Evolutionary conservation across 345 rosid species (phyloP).

Genomic region (Excoecaria cochinchinensis): DNA sequence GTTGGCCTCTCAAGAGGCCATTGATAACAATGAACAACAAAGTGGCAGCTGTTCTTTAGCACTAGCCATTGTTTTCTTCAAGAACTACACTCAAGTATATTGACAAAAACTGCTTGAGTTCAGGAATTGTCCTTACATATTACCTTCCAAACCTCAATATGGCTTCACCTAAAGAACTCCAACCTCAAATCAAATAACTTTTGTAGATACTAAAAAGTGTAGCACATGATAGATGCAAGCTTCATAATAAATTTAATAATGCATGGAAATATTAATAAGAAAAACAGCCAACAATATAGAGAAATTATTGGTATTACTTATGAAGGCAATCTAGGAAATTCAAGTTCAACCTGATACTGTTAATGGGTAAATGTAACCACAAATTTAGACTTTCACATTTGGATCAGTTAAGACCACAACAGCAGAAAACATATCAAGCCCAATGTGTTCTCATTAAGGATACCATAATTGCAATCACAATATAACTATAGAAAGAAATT

Average conservation of each 20-base stretch:
- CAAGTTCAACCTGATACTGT: neutral
- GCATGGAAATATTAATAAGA: too few relatives aligned
- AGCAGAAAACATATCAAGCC: neutral
- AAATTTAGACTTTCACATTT: neutral
- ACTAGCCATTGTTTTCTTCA: neutral
- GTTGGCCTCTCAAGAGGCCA: neutral
- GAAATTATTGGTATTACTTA: neutral
- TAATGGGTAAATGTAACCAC: too few relatives aligned
- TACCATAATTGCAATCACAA: neutral
- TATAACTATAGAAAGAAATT: neutral
- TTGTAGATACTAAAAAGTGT: too few relatives aligned
- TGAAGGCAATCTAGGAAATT: neutral
- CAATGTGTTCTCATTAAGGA: neutral
- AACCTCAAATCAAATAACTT: too few relatives aligned
- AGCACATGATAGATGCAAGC: too few relatives aligned
- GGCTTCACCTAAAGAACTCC: too few relatives aligned
- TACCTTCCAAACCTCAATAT: too few relatives aligned
- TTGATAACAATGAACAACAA: neutral
- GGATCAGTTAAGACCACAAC: neutral
- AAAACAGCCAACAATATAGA: neutral
- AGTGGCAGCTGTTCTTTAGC: neutral
- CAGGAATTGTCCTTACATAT: too few relatives aligned
- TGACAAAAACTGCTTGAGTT: neutral
- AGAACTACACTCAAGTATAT: neutral
- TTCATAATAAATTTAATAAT: too few relatives aligned